phyloP scores from a whole-genome alignment of 352 stramenopile genomes.

The Pythium graminicola region DNA sequence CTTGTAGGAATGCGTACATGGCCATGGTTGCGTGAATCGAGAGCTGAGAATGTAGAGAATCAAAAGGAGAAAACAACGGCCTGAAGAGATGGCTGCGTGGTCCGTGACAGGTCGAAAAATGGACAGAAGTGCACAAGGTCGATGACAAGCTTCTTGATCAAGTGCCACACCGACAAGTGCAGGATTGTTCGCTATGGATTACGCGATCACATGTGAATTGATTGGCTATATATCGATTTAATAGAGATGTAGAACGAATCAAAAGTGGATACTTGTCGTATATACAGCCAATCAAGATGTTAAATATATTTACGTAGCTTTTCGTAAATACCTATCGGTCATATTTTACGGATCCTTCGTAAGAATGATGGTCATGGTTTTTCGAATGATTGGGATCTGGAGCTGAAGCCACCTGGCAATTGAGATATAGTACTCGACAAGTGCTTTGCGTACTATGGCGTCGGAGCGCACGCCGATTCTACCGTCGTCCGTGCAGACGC shows the following conservation, averaged over 20 bases:
- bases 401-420: too few species aligned
- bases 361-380: too few species aligned
- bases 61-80: not conserved
- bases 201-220: not conserved
- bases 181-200: constrained; percentile 6
- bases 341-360: too few species aligned
- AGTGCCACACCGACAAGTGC: constrained; percentile 1
- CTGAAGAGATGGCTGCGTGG: not conserved
- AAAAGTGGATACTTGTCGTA: too few species aligned
- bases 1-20: constrained; percentile 12
- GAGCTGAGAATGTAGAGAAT: not conserved
- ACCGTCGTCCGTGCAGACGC: not conserved
- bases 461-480: constrained; percentile 20
- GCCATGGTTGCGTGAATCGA: constrained; percentile 10
- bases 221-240: too few species aligned
- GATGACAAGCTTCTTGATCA: not conserved
- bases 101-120: not conserved
- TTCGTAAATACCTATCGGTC: too few species aligned
- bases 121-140: not conserved
- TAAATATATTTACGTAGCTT: too few species aligned
- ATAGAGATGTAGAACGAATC: too few species aligned
- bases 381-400: too few species aligned
- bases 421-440: too few species aligned
- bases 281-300: too few species aligned
- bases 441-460: too few species aligned